These are phyloP conservation scores for Tuber aestivum DNA, from an alignment of 495 filamentous ascomycete species.

Conservation along the genomic window DNA sequence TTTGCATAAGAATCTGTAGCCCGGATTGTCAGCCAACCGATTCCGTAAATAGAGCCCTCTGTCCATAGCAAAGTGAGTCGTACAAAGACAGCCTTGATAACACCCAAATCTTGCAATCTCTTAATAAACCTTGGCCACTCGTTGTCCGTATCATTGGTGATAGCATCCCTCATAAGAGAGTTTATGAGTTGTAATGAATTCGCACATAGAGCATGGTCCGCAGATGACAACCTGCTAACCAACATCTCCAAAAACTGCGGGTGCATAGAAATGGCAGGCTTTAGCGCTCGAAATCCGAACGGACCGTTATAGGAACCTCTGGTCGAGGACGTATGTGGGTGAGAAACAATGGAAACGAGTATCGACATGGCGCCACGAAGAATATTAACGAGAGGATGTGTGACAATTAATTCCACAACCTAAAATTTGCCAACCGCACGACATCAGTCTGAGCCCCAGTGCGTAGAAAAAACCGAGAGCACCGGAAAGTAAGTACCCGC, in stretches of 20 bases:
- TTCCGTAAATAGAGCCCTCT: neutral
- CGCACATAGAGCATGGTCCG: conserved; percentile 92
- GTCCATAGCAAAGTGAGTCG: conserved; percentile 11
- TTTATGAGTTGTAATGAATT: conserved; percentile 95
- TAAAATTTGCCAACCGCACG: conserved; percentile 43
- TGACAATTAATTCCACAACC: conserved; percentile 90
- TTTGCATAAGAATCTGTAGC: conserved; percentile 72
- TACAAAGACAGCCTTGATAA: conserved; percentile 82
- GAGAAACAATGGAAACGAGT: conserved; percentile 82
- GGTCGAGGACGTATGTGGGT: conserved; percentile 56
- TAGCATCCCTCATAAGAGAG: conserved; percentile 85
- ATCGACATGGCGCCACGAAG: conserved; percentile 94
- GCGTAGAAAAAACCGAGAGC: conserved; percentile 3
- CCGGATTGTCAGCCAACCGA: conserved; percentile 5
- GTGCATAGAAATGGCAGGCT: conserved; percentile 82
- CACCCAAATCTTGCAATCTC: conserved; percentile 80
- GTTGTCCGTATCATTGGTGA: conserved; percentile 65
- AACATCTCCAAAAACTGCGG: conserved; percentile 93
- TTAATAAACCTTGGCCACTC: conserved; percentile 98
- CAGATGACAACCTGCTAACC: conserved; percentile 78
- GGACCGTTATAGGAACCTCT: conserved; percentile 45
- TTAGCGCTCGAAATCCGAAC: conserved; percentile 83
- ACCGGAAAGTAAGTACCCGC: conserved; percentile 50
- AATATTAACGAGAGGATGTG: conserved; percentile 94
- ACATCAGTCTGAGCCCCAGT: conserved; percentile 6